Evolutionary conservation across 805 yeast genomes (phyloP).

Genomic region (Yamadazyma laniorum): DNA sequence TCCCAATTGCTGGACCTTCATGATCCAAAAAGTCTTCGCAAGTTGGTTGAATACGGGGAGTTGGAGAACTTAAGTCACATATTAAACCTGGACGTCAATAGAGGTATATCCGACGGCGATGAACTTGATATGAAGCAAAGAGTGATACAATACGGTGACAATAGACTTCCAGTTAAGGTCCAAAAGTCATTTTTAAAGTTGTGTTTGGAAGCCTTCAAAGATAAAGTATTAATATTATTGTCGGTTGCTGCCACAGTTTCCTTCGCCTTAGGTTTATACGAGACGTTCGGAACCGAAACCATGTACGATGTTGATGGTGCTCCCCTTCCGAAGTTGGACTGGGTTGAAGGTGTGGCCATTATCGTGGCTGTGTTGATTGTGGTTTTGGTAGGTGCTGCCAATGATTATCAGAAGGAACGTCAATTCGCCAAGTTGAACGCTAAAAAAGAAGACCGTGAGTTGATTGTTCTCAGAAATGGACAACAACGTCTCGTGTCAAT

Average conservation of each 20-base stretch:
- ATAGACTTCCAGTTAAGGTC: conserved; percentile 68
- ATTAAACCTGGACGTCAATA: conserved; percentile 34
- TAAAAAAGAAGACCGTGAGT: conserved; percentile 79
- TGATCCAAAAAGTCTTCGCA: conserved; percentile 58
- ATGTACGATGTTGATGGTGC: conserved; percentile 77
- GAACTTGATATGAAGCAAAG: conserved; percentile 38
- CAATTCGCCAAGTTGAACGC: conserved; percentile 87
- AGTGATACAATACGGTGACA: conserved; percentile 57
- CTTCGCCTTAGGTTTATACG: conserved; percentile 86
- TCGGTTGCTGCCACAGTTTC: conserved; percentile 87
- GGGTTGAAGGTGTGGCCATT: conserved; percentile 99
- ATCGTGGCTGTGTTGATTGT: conserved; percentile 88
- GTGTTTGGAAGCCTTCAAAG: conserved; percentile 83
- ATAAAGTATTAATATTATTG: conserved; percentile 82
- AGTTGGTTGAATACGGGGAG: conserved; percentile 47
- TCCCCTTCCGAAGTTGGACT: conserved; percentile 79
- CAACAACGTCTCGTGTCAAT: conserved; percentile 66
- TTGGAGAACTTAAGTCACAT: conserved; percentile 29
- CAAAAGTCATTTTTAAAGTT: conserved; percentile 65
- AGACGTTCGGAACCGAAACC: conserved; percentile 82
- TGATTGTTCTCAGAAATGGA: conserved; percentile 75
- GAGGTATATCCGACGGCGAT: conserved; percentile 42
- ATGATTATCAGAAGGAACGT: conserved; percentile 93
- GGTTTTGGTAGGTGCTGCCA: conserved; percentile 89
- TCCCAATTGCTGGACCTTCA: conserved; percentile 48